phyloP scores from a whole-genome alignment of 768 basidiomycete species.

The Suillus lakei region DNA sequence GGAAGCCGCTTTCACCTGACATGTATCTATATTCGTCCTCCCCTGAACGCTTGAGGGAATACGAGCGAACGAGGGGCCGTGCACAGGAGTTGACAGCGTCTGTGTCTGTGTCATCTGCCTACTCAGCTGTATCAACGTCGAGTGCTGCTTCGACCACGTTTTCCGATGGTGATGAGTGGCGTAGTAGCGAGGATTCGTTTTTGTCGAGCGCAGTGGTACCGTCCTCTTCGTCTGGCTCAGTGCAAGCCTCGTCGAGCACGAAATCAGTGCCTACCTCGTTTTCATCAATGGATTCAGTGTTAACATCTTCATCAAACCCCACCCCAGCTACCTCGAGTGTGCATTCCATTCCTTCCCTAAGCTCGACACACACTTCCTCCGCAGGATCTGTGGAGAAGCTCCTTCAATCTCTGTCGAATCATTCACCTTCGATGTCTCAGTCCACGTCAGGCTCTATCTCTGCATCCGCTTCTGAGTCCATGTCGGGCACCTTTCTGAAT shows the following conservation, averaged over 20 bases:
- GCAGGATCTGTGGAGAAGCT: conserved; percentile 4
- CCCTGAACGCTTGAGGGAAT: not conserved
- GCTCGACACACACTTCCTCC: not conserved
- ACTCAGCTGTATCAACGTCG: conserved; percentile 27
- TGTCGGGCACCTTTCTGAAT: conserved; percentile 17
- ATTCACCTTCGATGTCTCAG: conserved; percentile 2
- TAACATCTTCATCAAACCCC: not conserved
- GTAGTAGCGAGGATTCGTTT: not conserved
- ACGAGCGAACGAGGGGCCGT: conserved; percentile 11
- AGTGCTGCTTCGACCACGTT: conserved; percentile 19
- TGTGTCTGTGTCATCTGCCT: conserved; percentile 31
- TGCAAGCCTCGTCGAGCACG: conserved; percentile 1
- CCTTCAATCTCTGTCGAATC: not conserved
- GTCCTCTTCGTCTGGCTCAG: not conserved
- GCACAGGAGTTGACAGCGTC: conserved; percentile 25
- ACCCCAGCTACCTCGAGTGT: conserved; percentile 2
- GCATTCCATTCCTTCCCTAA: conserved; percentile 3
- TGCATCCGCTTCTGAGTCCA: conserved; percentile 18
- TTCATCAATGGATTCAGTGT: not conserved
- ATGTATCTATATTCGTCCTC: not conserved
- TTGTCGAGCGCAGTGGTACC: not conserved
- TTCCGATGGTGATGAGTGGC: conserved; percentile 11
- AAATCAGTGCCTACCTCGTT: not conserved
- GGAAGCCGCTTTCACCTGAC: not conserved
- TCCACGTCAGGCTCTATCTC: conserved; percentile 17